Evolutionary conservation across 306 rosid species (phyloP), one percentile per base, ranked within the genome.

Genomic region (Quercus aquifolioides): DNA sequence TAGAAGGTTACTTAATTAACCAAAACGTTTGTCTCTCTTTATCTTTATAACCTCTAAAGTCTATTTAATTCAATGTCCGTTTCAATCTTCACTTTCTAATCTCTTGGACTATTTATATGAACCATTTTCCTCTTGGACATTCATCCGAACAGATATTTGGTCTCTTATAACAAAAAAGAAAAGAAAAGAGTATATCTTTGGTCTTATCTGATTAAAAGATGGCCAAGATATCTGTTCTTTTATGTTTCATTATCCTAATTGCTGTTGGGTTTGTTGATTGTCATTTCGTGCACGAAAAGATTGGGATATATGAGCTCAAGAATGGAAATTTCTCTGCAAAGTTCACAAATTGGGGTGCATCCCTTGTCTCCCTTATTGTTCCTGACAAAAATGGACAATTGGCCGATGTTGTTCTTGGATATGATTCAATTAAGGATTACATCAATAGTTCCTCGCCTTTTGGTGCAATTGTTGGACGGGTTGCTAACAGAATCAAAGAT

Each of bases 401-500:
- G 70, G 91, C 74, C 55, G 97, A 93, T 91, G 82, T 91, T 64
- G 84, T 89, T 88, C 94, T 93, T 65, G 97, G 96, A 62, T 93
- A 89, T 65, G 82, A 91, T 81, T 85, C 97, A 73, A 2, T 91
- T 56, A 80, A 85, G 33, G 88, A 88, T 1, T 88, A 92, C 63
- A 75, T 49, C 54, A 49, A 49, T 12, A 13, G 54, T 49, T 12
- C 54, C 54, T 49, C 15, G 54, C 54, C 54, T 49, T 49, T 94
- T 54, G 98, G 96, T 41, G 88, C 96, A 1, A 82, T 90, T 23
- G 92, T 94, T 41, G 98, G 98, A 69, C 57, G 98, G 26, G 90
- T 92, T 70, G 98, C 98, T 13, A 94, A 92, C 77, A 86, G 98
- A 84, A 87, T 94, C 15, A 92, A 91, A 10, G 94, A 92, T 26